These are phyloP conservation scores for Fusarium compactum DNA, from an alignment of 2,329 filamentous ascomycete species.

Conservation along the genomic window DNA sequence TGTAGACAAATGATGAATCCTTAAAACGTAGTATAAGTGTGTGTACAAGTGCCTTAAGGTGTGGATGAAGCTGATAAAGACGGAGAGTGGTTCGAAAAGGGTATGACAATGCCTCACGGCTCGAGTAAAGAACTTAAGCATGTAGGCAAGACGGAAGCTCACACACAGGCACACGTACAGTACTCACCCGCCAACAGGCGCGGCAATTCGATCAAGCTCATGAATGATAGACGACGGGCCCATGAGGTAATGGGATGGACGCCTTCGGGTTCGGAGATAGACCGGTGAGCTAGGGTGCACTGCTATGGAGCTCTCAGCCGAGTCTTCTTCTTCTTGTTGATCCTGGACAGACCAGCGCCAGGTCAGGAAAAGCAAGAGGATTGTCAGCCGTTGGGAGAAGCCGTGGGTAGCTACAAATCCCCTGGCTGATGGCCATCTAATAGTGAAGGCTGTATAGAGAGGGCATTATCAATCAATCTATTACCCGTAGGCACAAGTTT, in stretches of 20 bases:
- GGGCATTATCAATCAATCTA: conserved; percentile 15
- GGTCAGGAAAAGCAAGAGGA: conserved; percentile 42
- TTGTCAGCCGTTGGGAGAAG: conserved; percentile 41
- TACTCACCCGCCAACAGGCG: conserved; percentile 33
- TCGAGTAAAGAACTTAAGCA: conserved; percentile 24
- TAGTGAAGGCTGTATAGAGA: conserved; percentile 32
- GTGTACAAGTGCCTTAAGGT: conserved; percentile 32
- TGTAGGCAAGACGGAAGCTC: conserved; percentile 29
- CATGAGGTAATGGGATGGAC: conserved; percentile 24
- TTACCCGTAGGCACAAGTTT: conserved; percentile 23
- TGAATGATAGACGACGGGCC: conserved; percentile 12
- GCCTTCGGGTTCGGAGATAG: conserved; percentile 36
- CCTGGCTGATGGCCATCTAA: conserved; percentile 37
- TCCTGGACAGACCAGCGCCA: conserved; percentile 41
- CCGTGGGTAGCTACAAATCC: conserved; percentile 26
- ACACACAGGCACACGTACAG: conserved; percentile 18
- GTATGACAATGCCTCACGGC: conserved; percentile 43
- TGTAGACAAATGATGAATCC: conserved; percentile 40
- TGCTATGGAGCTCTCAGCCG: conserved; percentile 43
- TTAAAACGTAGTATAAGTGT: conserved; percentile 30
- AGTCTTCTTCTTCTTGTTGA: conserved; percentile 40
- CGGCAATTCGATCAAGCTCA: conserved; percentile 25
- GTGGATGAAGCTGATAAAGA: conserved; percentile 43
- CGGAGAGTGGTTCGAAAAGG: conserved; percentile 40
- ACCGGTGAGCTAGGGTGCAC: conserved; percentile 41